These are phyloP conservation scores for Trapa incisa DNA, from an alignment of 345 rosid species.

Conservation along the genomic window DNA sequence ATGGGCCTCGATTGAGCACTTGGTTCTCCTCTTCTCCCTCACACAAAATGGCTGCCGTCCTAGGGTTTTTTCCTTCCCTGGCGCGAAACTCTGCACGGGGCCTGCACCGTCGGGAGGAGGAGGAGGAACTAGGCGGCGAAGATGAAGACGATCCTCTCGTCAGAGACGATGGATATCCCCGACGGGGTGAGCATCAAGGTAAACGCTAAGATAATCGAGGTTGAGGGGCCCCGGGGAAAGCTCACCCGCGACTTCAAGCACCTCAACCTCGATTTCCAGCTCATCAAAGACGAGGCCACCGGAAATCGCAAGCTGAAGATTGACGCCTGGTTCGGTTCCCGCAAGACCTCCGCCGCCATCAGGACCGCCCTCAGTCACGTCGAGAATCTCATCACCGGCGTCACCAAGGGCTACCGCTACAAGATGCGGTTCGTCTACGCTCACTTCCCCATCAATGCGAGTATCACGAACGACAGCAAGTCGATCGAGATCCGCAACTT, in stretches of 20 bases:
- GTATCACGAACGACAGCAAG: constrained; percentile 29
- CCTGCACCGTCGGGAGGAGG: neutral
- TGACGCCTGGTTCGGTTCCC: constrained; percentile 23
- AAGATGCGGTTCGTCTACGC: constrained; percentile 83
- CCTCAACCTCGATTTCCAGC: constrained; percentile 35
- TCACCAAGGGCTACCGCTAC: constrained; percentile 53
- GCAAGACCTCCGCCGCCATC: constrained; percentile 23
- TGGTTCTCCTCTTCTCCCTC: too few relatives aligned
- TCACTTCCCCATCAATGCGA: constrained; percentile 75
- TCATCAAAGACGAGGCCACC: constrained; percentile 19
- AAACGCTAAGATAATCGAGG: constrained; percentile 28
- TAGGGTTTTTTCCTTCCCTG: neutral
- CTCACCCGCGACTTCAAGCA: constrained; percentile 38
- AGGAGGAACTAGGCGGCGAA: neutral
- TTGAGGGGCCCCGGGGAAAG: constrained; percentile 36
- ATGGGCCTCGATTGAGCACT: too few relatives aligned
- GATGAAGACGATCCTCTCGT: constrained; percentile 38
- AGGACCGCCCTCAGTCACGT: constrained; percentile 54
- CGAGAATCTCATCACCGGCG: constrained; percentile 34
- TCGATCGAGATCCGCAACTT: constrained; percentile 50
- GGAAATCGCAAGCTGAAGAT: constrained; percentile 18
- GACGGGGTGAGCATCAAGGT: constrained; percentile 32
- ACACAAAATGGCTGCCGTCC: neutral
- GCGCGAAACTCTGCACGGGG: neutral
- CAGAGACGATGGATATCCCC: constrained; percentile 40